Percentiles rank a stretch among this genome's conserved stretches.
Evolutionary conservation across 2,329 filamentous ascomycete genomes (phyloP).

Genomic region (Aspergillus ochraceoroseus): DNA sequence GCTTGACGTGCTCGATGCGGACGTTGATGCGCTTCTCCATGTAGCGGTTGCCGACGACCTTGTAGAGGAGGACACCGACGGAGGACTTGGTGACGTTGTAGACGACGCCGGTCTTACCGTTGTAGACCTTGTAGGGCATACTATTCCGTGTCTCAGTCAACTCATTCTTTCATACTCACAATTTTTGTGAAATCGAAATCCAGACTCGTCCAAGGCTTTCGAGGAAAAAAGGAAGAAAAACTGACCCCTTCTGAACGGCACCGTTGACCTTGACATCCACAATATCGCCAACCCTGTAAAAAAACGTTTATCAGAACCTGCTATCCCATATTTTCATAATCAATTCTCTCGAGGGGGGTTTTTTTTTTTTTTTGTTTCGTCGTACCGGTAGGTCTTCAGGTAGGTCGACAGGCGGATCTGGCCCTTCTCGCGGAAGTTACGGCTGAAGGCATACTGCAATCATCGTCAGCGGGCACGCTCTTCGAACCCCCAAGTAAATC

Average conservation of each 20-base stretch:
- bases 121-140: constrained; percentile 99
- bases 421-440: constrained; percentile 92
- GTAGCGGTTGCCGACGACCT: constrained; percentile 99
- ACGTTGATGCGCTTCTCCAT: constrained; percentile 99
- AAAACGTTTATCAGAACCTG: constrained; percentile 48
- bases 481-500: too few species aligned
- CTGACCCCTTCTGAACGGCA: constrained; percentile 96
- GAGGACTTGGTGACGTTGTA: constrained; percentile 99
- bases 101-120: constrained; percentile 96
- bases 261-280: constrained; percentile 99
- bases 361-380: too few species aligned
- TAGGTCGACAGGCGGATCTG: constrained; percentile 92
- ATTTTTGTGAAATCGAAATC: constrained; percentile 6
- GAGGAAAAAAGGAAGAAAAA: constrained; percentile 29
- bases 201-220: constrained; percentile 7
- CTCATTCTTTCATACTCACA: constrained; percentile 13
- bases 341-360: constrained; percentile 16
- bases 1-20: constrained; percentile 92
- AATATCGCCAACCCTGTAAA: constrained; percentile 82
- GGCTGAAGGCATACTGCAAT: constrained; percentile 78
- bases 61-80: constrained; percentile 98
- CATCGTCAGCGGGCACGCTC: constrained; percentile 28
- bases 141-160: constrained; percentile 47
- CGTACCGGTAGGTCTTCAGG: constrained; percentile 84
- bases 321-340: constrained; percentile 15